These are phyloP conservation scores for Microbotryum scabiosae DNA, from an alignment of 1,284 basidiomycete genomes.

Conservation along the genomic window DNA sequence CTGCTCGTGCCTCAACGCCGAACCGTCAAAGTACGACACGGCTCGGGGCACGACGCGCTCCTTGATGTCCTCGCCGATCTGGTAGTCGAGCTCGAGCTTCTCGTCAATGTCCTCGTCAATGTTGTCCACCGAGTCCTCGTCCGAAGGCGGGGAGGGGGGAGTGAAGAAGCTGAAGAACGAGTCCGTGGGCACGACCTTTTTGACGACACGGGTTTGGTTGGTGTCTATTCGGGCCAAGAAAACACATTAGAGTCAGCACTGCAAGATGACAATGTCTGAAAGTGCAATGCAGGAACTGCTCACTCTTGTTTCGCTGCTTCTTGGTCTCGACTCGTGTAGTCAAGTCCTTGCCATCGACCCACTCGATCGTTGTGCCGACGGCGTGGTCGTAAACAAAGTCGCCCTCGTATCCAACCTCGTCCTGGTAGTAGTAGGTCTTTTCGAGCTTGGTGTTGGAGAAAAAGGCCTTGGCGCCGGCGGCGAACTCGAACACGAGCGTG, in stretches of 20 bases:
- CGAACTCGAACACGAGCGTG: conserved; percentile 79
- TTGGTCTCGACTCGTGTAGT: conserved; percentile 97
- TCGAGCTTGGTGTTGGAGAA: conserved; percentile 75
- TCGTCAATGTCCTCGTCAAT: conserved; percentile 85
- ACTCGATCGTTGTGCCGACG: conserved; percentile 80
- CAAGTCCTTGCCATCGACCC: conserved; percentile 97
- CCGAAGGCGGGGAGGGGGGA: conserved; percentile 66
- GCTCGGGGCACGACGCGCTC: conserved; percentile 93
- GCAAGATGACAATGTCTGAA: too few species aligned
- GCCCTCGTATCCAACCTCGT: conserved; percentile 38
- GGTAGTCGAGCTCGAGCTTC: conserved; percentile 92
- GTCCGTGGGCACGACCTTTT: conserved; percentile 75
- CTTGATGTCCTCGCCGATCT: conserved; percentile 97
- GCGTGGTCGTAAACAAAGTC: conserved; percentile 47
- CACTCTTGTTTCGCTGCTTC: conserved; percentile 98
- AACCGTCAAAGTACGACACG: conserved; percentile 48
- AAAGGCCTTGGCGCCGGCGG: conserved; percentile 60
- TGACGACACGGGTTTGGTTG: conserved; percentile 82
- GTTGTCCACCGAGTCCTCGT: conserved; percentile 70
- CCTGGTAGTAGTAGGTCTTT: conserved; percentile 93
- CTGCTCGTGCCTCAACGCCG: conserved; percentile 72
- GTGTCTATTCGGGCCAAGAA: conserved; percentile 53
- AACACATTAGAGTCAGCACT: conserved; percentile 10
- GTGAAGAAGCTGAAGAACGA: conserved; percentile 98
- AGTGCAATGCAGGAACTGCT: conserved; percentile 34